Base-by-base conservation (phyloP, 768 basidiomycete genomes). In the Tylopilus intermedius region DNA sequence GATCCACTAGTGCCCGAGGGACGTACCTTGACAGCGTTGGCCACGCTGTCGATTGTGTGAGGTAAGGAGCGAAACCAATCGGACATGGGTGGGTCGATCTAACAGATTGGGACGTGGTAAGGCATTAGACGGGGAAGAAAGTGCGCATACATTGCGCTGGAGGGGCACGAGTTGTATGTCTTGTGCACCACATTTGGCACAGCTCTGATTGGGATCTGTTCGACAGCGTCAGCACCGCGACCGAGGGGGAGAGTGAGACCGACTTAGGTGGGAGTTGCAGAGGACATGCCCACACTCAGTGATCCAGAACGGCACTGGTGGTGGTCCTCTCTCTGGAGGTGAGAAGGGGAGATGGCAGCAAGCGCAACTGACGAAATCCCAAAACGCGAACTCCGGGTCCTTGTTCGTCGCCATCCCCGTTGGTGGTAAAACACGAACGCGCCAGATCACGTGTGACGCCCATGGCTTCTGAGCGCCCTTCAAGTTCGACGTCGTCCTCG, bases 251-350 rank as follows among this genome's bases (percentile, higher is more conserved):
- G 18, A 18, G 1, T n/a, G 21, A 42, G 26, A 60, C 76, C 65
- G 63, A 92, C 90, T 88, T 65, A 93, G 81, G 70, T 93, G 90
- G 37, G 79, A 77, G 63, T 93, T 92, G 76, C 90, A 93, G 26
- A 92, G 59, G 51, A 92, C 79, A 74, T 93, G 90, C 0, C 88
- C 88, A 60, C 90, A 93, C 66, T 91, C 88, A 2, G 90, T 90
- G 54, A 91, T 74, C 90, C 90, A 93, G 66, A 92, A 93, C 0
- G 90, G 90, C 26, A 88, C 70, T 3, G 78, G 73, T 9, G 83
- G 76, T 1, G 72, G 69, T 0, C 76, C 79, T 39, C 74, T 71
- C 35, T 77, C 75, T n/a, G 66, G 67, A 2, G 79, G 71, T 7
- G 72, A 62, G 59, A 86, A 92, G 0, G 83, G 79, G 26, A 88